These are phyloP conservation scores for Blastobotrys apis DNA, from an alignment of 1,139 yeast genomes.

Conservation along the genomic window DNA sequence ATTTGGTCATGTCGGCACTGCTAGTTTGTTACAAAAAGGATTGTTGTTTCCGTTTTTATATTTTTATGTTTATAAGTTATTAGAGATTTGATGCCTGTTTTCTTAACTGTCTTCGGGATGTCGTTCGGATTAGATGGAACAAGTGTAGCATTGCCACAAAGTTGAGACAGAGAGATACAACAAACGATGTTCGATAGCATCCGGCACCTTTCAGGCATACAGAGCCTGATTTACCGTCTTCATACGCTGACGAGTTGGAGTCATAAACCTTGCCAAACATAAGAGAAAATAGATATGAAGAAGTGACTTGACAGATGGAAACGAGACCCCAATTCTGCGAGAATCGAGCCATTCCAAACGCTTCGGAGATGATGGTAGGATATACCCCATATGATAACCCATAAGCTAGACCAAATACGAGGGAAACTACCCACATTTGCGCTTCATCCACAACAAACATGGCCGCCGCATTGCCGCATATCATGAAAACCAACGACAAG, in stretches of 20 bases:
- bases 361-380: constrained; percentile 71
- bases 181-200: constrained; percentile 29
- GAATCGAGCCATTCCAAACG: constrained; percentile 63
- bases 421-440: constrained; percentile 47
- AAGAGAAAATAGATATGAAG: constrained; percentile 33
- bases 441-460: constrained; percentile 33
- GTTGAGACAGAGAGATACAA: constrained; percentile 34
- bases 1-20: too few relatives aligned
- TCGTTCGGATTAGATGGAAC: constrained; percentile 26
- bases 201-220: constrained; percentile 27
- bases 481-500: constrained; percentile 42
- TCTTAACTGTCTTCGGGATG: too few relatives aligned
- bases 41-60: too few relatives aligned
- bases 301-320: constrained; percentile 34
- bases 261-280: constrained; percentile 37
- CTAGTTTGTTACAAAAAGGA: too few relatives aligned
- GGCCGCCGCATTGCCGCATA: constrained; percentile 32
- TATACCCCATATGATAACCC: constrained; percentile 73
- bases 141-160: constrained; percentile 37
- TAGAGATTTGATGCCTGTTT: too few relatives aligned
- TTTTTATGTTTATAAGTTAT: too few relatives aligned
- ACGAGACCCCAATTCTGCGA: constrained; percentile 76
- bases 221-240: constrained; percentile 19
- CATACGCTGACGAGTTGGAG: constrained; percentile 23
- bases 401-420: constrained; percentile 61